Conservation (phyloP, 2,329 filamentous ascomycete species). For the Colletotrichum echinochloae region DNA sequence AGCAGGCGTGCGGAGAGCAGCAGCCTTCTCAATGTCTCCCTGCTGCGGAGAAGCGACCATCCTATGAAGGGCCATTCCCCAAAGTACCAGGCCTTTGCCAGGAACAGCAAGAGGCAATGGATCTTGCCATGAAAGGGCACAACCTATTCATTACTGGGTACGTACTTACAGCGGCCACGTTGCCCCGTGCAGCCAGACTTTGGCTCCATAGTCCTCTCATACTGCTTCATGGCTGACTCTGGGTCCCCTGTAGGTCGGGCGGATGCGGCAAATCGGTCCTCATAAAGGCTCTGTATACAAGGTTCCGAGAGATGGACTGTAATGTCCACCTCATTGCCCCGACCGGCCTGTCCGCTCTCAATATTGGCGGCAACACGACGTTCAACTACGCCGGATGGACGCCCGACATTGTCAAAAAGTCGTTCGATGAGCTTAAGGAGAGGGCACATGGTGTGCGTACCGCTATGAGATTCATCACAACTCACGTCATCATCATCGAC, state of each 20-base stretch:
- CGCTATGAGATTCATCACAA: constrained; percentile 53
- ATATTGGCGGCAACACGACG: constrained; percentile 67
- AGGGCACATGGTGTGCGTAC: constrained; percentile 44
- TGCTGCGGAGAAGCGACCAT: not conserved
- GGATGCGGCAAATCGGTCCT: constrained; percentile 29
- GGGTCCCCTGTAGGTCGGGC: not conserved
- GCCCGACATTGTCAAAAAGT: constrained; percentile 42
- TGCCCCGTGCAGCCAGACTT: not conserved
- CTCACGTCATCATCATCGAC: constrained; percentile 71
- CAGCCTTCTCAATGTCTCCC: not conserved
- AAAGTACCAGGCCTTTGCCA: not conserved
- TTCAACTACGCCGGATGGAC: constrained; percentile 70
- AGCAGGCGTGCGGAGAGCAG: not conserved
- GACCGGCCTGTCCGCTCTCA: constrained; percentile 69
- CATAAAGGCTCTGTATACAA: not conserved
- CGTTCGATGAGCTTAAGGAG: not conserved
- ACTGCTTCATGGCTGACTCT: not conserved
- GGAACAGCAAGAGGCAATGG: constrained; percentile 33
- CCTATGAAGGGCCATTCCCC: not conserved
- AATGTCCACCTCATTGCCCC: constrained; percentile 66
- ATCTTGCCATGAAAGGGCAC: constrained; percentile 61
- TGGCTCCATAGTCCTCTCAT: too few species aligned
- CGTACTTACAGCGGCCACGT: constrained; percentile 55
- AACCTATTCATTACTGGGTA: constrained; percentile 76
- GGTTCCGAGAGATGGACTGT: not conserved